Evolutionary conservation across 2,329 filamentous ascomycete genomes (phyloP).

Genomic region (Malbranchea cinnamomea): DNA sequence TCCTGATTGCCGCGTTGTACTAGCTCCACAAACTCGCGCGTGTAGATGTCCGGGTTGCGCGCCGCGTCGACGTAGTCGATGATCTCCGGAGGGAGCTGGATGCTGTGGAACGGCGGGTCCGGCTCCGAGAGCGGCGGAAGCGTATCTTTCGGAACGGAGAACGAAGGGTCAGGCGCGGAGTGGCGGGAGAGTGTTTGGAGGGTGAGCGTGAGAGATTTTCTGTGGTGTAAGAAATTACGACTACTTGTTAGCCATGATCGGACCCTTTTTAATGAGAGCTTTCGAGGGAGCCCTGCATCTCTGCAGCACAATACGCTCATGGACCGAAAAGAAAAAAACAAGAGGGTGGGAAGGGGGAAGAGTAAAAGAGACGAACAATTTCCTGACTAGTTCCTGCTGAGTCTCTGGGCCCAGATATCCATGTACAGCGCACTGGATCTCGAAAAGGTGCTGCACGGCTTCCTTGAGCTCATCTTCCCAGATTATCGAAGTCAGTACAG

Average conservation of each 20-base stretch:
- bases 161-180: constrained; percentile 18
- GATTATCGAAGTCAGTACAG: constrained; percentile 6
- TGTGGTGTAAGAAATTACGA: constrained; percentile 4
- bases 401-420: constrained; percentile 44
- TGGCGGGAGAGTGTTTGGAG: constrained; percentile 36
- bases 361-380: constrained; percentile 32
- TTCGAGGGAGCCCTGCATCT: neutral
- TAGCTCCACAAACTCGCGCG: constrained; percentile 49
- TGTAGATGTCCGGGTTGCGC: constrained; percentile 53
- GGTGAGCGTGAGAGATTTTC: constrained; percentile 32
- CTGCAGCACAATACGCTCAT: too few species aligned
- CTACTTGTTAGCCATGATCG: constrained; percentile 1
- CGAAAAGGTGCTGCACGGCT: constrained; percentile 47
- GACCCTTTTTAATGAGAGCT: neutral
- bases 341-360: neutral
- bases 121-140: constrained; percentile 7
- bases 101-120: constrained; percentile 33
- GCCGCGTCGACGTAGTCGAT: constrained; percentile 47
- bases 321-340: neutral
- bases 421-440: constrained; percentile 42
- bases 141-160: constrained; percentile 6
- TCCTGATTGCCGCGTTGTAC: constrained; percentile 49
- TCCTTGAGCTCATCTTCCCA: constrained; percentile 40
- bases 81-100: constrained; percentile 45
- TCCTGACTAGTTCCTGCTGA: constrained; percentile 41